Base-by-base conservation (phyloP, 129 eudicot species). In the Helianthus tuberosus region DNA sequence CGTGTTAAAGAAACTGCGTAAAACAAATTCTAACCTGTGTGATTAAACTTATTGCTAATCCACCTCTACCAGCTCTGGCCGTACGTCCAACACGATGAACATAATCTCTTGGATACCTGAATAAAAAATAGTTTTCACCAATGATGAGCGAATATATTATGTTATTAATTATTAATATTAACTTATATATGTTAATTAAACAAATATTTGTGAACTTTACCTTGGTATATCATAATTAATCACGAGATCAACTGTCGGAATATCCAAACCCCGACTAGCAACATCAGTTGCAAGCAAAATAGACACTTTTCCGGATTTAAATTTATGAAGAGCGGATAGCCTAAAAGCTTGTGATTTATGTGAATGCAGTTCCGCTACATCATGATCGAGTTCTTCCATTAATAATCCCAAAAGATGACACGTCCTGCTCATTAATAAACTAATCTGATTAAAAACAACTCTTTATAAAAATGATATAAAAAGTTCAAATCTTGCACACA, bases 81-180 rank as follows among this genome's bases (percentile, higher is more conserved):
- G 98, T 93, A 80, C 98, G 96, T 46, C 98, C 98, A 74, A 93
- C 98, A 65, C 98, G 98, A 77, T 93, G 98, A 77, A 93, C 87
- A 77, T 93, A 93, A 75, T 93, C 98, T 73, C 84, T 81, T 16
- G 96, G 89, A 65, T 76, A 77, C 79, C 98, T 93, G 66, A 72
- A 32, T 27, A 27, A 54, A 70, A 75, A 52, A 75, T 39, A 27
- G 13, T 64, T 75, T 52, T 57, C 2, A 32, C 27, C 6, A 16
- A 15, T 29, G 32, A 15, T 48, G 13, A 46, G 4, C 11, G 15
- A 16, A 62, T 47, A 63, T n/a, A 16, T 0, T 13, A 27, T 25
- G 6, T 48, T 48, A 25, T n/a, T n/a, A n/a, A n/a, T n/a, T n/a
- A n/a, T n/a, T n/a, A n/a, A n/a, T n/a, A n/a, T n/a, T n/a, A 11